Evolutionary conservation across 345 rosid species (phyloP).

Genomic region (Citrus maxima): DNA sequence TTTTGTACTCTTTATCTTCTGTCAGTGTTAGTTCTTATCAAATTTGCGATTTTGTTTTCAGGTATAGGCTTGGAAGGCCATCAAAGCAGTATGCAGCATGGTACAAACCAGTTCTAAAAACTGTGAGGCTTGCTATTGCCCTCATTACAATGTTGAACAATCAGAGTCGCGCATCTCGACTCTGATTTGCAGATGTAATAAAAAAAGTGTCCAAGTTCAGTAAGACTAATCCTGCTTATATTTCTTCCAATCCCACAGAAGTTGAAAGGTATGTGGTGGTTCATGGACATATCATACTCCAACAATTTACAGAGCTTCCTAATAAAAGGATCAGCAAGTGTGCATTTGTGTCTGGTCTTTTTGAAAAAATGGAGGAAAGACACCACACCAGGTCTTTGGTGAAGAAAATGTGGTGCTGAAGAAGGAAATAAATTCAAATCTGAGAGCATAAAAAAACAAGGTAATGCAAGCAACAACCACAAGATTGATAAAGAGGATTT

Average conservation of each 20-base stretch:
- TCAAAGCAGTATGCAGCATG: no score
- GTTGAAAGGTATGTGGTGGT: no score
- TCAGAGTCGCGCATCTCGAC: no score
- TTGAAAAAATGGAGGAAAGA: constrained; percentile 60
- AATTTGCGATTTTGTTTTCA: no score
- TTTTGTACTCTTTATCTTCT: no score
- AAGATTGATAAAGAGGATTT: constrained; percentile 65
- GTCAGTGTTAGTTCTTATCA: no score
- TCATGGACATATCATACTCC: no score
- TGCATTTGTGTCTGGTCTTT: constrained; percentile 56
- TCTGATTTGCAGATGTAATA: no score
- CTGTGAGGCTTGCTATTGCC: constrained; percentile 57
- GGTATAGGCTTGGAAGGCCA: no score
- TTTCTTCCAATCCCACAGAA: constrained; percentile 51
- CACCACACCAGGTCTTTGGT: constrained; percentile 71
- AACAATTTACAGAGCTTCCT: constrained; percentile 53
- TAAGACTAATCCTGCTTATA: constrained; percentile 41
- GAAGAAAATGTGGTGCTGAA: constrained; percentile 41
- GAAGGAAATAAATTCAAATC: constrained; percentile 53
- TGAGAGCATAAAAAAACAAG: constrained; percentile 56
- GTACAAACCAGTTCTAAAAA: constrained; percentile 21
- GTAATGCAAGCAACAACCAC: constrained; percentile 88
- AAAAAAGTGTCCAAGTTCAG: no score
- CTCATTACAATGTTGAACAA: constrained; percentile 52
- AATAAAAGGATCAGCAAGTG: constrained; percentile 43